Base-by-base conservation (phyloP, 1,139 yeast genomes). In the Suhomyces terraborum region DNA sequence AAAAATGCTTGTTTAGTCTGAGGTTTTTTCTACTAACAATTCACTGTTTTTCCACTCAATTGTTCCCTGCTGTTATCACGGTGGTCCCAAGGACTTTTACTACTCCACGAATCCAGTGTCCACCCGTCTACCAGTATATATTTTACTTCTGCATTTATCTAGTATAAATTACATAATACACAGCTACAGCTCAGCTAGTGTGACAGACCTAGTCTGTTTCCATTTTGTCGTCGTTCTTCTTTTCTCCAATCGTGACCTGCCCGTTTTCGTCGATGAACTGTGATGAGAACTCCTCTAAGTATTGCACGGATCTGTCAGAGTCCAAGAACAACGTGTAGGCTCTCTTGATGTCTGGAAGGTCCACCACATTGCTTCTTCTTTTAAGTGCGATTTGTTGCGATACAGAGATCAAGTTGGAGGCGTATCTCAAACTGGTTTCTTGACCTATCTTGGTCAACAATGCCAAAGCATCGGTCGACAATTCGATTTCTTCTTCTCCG, bases 401-500 rank as follows among this genome's bases (percentile, higher is more conserved):
- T 10, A 93, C 96, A 7, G 96, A 76, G 46, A 93, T 88, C 64
- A 93, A 78, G 64, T 94, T 94, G 27, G 96, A 75, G 10, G 97
- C 94, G 63, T 94, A 94, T 59, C 99, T 81, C 59, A 94, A 79
- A 59, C 94, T 84, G 4, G 98, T 88, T 61, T 94, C 98, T 51
- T 79, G 78, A 10, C 97, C 98, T 53, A 91, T 89, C 65, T 91
- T 91, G 22, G 98, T 88, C 54, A 94, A 78, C 54, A 93, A 73
- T 34, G 88, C 95, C 51, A 93, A 73, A 0, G 97, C 97, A 61
- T 91, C 97, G 4, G 77, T 74, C 19, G 82, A 67, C 50, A 93
- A 72, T 53, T 88, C 96, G 35, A 88, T 94, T 64, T 93, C 98
- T 65, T 94, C 99, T 62, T 93, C 98, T 54, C 82, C 85, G n/a